A percentile compares a stretch with the other conserved stretches of the same genome.
These are phyloP conservation scores for Buddleja alternifolia DNA, from an alignment of 257 asterid species.

Conservation along the genomic window DNA sequence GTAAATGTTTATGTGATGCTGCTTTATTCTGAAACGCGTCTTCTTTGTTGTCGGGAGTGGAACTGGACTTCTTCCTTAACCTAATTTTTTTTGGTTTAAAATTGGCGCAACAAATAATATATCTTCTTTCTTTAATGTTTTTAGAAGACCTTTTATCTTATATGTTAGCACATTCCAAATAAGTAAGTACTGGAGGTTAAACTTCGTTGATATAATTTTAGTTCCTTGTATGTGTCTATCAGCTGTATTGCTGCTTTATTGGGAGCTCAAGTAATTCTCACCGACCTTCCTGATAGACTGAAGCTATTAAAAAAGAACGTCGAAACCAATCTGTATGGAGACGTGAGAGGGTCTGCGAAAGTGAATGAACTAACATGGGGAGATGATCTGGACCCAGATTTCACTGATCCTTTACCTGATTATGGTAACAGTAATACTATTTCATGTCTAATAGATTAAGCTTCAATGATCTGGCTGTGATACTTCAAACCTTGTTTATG, in stretches of 20 bases:
- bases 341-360: constrained; percentile 73
- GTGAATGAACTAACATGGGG: constrained; percentile 91
- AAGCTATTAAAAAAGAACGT: constrained; percentile 80
- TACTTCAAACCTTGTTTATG: background rate
- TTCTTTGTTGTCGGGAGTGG: background rate
- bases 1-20: no score
- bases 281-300: constrained; percentile 89
- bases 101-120: no score
- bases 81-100: no score
- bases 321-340: constrained; percentile 73
- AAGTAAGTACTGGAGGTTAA: no score
- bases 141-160: background rate
- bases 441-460: background rate
- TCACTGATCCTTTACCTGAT: constrained; percentile 69
- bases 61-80: background rate
- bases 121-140: background rate
- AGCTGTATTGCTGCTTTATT: constrained; percentile 87
- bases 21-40: background rate
- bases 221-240: constrained; percentile 37
- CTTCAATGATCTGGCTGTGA: constrained; percentile 1
- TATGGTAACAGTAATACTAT: constrained; percentile 51
- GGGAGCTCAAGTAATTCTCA: constrained; percentile 84
- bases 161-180: background rate
- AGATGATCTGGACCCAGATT: constrained; percentile 53
- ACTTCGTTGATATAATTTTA: background rate